Conservation (phyloP, 1,284 basidiomycete species). For the Sanghuangporus baumii region DNA sequence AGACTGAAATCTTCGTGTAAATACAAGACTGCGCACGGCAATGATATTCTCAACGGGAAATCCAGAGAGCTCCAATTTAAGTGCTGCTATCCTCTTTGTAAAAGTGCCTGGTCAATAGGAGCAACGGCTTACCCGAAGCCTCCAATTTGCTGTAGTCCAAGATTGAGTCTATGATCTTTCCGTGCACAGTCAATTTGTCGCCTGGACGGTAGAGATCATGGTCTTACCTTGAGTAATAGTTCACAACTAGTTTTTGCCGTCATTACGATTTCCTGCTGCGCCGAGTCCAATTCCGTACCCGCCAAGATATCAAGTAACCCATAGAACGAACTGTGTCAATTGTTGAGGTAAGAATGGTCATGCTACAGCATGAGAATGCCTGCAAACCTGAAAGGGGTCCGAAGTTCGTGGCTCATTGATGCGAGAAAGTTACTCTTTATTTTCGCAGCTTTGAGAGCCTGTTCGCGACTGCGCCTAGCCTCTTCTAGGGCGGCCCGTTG, state of each 20-base stretch:
- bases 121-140: slow-evolving; percentile 45
- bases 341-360: neutral
- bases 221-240: slow-evolving; percentile 52
- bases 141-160: slow-evolving; percentile 71
- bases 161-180: slow-evolving; percentile 68
- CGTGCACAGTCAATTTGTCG: neutral
- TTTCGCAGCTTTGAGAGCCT: slow-evolving; percentile 68
- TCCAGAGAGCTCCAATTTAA: slow-evolving; percentile 60
- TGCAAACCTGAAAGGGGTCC: slow-evolving; percentile 63
- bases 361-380: neutral
- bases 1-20: neutral
- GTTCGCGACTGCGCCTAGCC: slow-evolving; percentile 60
- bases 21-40: slow-evolving; percentile 38
- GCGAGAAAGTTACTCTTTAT: slow-evolving; percentile 72
- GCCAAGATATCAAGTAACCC: slow-evolving; percentile 62
- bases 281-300: slow-evolving; percentile 57
- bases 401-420: slow-evolving; percentile 68
- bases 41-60: slow-evolving; percentile 67
- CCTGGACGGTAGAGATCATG: neutral
- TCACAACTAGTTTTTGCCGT: slow-evolving; percentile 73
- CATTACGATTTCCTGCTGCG: slow-evolving; percentile 62
- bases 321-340: slow-evolving; percentile 54
- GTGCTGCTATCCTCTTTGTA: slow-evolving; percentile 33
- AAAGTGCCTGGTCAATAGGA: neutral
- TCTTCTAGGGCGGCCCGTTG: slow-evolving; percentile 62